Conservation (phyloP, 208 protist species). For the Leishmania martiniquensis region DNA sequence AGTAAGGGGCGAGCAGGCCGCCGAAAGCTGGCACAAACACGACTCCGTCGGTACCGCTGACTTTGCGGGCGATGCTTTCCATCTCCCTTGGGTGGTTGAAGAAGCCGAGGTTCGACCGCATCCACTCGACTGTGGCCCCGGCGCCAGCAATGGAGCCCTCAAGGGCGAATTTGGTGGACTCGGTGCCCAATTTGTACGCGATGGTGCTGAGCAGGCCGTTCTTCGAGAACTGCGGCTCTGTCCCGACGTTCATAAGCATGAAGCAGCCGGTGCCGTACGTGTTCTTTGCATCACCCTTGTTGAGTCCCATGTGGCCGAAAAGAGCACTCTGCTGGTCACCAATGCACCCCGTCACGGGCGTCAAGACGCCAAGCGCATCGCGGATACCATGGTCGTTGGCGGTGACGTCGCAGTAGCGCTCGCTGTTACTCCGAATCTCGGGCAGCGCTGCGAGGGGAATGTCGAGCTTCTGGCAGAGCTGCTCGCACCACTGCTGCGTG, state of each 20-base stretch:
- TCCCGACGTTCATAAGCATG: conserved; percentile 97
- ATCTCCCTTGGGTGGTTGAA: conserved; percentile 70
- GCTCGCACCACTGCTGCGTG: conserved; percentile 93
- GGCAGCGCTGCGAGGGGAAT: conserved; percentile 93
- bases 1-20: conserved; percentile 97
- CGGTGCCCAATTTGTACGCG: conserved; percentile 91
- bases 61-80: conserved; percentile 55
- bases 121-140: conserved; percentile 94
- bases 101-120: conserved; percentile 93
- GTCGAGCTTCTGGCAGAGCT: conserved; percentile 74
- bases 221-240: conserved; percentile 69
- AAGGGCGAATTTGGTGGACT: conserved; percentile 66
- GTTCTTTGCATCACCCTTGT: conserved; percentile 94
- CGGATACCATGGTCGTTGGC: conserved; percentile 39
- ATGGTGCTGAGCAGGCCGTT: conserved; percentile 97
- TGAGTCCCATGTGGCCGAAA: conserved; percentile 96
- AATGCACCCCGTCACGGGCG: conserved; percentile 85
- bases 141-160: conserved; percentile 95
- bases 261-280: conserved; percentile 99
- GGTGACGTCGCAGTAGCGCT: conserved; percentile 53
- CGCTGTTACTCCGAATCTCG: conserved; percentile 90
- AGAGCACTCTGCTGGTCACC: conserved; percentile 98
- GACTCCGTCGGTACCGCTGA: conserved; percentile 77
- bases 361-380: conserved; percentile 35
- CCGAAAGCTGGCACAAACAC: conserved; percentile 98